Base-by-base conservation (phyloP, 2,329 filamentous ascomycete genomes). In the Beauveria australis region DNA sequence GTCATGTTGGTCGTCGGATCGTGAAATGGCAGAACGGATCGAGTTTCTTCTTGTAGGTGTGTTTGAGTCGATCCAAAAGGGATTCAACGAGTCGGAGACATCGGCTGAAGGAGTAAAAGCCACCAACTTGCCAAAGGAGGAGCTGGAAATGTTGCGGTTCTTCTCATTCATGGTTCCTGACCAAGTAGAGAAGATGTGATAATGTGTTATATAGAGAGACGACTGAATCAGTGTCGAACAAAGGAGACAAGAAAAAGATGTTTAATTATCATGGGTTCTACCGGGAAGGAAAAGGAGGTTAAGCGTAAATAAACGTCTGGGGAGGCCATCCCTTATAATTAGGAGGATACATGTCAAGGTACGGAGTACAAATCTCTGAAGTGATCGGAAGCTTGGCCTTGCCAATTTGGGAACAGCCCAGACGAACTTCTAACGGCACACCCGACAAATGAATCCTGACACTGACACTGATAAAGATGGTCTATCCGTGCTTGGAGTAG, bases 11-110 rank as follows among this genome's bases (percentile, higher is more conserved):
- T 40, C 33, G 40, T 46, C 8, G 9, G 53, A 24, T 26, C 33
- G 52, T 16, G 44, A 52, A 28, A 46, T 22, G 28, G 49, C 22
- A 19, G 47, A 61, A 2, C 37, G 44, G 5, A 58, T 37, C 2
- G 55, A 55, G 3, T 63, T 62, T 49, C 53, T 24, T 56, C 61
- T 28, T 2, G 61, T 53, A 2, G 61, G 56, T 4, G 64, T 52
- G 18, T 48, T 59, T 12, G 61, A 59, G 9, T 53, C 53, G 6
- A 44, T n/a, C 62, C 63, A 64, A 19, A 14, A 37, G 4, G 22
- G 43, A 28, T 37, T 37, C 33, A 37, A 37, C 12, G 33, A 26
- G 1, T 6, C 33, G 33, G 37, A 18, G 19, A 51, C 12, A 5
- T 53, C 57, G 3, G 28, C 18, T 24, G 44, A 22, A 26, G 19